Evolutionary conservation across 2,329 filamentous ascomycete species (phyloP).

Genomic region (Magnaporthiopsis poae): DNA sequence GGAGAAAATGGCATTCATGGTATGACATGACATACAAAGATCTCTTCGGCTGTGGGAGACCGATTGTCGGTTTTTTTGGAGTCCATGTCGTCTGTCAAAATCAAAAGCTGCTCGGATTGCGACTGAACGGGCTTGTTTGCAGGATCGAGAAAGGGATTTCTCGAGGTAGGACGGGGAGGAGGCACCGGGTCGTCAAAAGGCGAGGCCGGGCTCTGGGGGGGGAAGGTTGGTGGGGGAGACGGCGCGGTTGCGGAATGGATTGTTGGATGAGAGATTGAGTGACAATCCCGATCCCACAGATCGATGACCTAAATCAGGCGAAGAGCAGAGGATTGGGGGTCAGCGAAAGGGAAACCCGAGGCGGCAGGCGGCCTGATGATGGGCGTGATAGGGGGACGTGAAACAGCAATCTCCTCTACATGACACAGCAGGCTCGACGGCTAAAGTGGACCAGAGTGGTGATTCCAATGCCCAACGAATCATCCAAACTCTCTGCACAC

Average conservation of each 20-base stretch:
- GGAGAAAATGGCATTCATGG: neutral
- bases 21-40: constrained; percentile 56
- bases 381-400: constrained; percentile 25
- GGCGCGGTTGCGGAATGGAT: constrained; percentile 68
- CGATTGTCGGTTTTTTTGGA: constrained; percentile 33
- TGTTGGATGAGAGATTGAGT: constrained; percentile 69
- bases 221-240: constrained; percentile 43
- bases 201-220: constrained; percentile 33
- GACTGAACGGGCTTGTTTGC: constrained; percentile 24
- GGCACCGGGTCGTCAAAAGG: constrained; percentile 46
- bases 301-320: constrained; percentile 30
- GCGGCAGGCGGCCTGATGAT: constrained; percentile 30
- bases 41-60: constrained; percentile 54
- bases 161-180: constrained; percentile 52
- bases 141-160: constrained; percentile 66
- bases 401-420: constrained; percentile 37
- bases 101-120: constrained; percentile 17
- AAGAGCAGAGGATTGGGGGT: constrained; percentile 17
- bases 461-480: neutral
- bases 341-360: constrained; percentile 14
- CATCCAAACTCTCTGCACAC: neutral
- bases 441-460: constrained; percentile 26
- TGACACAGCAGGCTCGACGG: constrained; percentile 32
- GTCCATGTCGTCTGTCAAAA: constrained; percentile 41
- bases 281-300: constrained; percentile 49